These are phyloP conservation scores for Mycena maculata DNA, from an alignment of 768 basidiomycete species.

Conservation along the genomic window DNA sequence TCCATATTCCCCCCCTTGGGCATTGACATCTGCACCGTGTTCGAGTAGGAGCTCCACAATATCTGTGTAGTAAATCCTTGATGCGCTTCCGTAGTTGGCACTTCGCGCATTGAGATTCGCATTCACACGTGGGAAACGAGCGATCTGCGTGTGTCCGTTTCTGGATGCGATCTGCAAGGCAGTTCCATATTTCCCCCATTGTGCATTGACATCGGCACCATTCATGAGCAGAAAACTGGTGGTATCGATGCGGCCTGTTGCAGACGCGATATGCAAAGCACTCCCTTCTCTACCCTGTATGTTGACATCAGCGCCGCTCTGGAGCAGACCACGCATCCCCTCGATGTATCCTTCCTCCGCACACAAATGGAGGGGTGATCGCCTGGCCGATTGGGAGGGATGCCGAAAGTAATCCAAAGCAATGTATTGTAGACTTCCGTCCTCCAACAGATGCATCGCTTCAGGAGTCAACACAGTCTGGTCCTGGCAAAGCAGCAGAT, in stretches of 20 bases:
- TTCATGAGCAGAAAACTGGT: background rate
- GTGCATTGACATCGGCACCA: background rate
- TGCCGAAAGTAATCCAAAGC: background rate
- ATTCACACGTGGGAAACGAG: background rate
- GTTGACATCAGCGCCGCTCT: constrained; percentile 10
- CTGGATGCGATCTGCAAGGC: constrained; percentile 5
- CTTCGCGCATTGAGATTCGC: constrained; percentile 2
- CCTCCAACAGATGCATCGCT: background rate
- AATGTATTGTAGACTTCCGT: constrained; percentile 7
- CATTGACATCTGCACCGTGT: background rate
- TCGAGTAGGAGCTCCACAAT: background rate
- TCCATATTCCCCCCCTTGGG: no score
- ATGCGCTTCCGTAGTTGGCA: background rate
- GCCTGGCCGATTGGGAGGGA: background rate
- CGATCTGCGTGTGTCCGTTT: background rate
- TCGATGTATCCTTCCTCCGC: background rate
- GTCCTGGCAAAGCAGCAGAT: constrained; percentile 6
- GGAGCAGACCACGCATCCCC: background rate
- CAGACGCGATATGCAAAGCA: background rate
- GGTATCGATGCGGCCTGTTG: background rate
- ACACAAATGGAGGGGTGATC: background rate
- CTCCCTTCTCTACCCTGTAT: background rate
- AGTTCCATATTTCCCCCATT: background rate
- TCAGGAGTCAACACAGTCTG: background rate
- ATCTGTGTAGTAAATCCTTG: background rate